phyloP scores from a whole-genome alignment of 163 green algal genomes.

The Scenedesmus sp. region DNA sequence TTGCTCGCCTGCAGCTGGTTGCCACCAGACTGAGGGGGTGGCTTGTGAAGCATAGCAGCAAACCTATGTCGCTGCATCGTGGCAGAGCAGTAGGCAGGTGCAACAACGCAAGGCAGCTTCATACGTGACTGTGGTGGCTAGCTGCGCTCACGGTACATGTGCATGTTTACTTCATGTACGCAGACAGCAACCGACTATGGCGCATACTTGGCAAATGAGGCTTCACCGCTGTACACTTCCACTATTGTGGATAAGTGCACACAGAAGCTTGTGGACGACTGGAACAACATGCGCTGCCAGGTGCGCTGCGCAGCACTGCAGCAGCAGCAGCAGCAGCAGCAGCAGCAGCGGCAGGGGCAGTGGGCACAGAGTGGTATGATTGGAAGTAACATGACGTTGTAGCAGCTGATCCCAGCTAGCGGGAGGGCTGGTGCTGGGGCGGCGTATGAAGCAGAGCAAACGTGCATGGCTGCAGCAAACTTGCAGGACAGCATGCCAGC shows the following conservation, averaged over 20 bases:
- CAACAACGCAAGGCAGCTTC: not conserved
- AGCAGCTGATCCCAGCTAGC: not conserved
- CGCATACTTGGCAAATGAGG: conserved; percentile 89
- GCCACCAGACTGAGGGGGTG: not conserved
- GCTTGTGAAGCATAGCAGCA: not conserved
- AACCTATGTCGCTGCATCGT: not conserved
- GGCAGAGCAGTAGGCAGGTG: not conserved
- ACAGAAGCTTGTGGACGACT: conserved; percentile 97
- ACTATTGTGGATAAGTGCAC: conserved; percentile 97
- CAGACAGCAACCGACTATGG: conserved; percentile 94
- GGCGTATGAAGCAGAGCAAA: not conserved
- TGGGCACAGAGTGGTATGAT: not conserved
- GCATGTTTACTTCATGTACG: not conserved
- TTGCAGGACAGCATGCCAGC: not conserved
- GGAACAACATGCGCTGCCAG: conserved; percentile 88
- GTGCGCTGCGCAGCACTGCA: conserved; percentile 54
- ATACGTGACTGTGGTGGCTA: not conserved
- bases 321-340: not conserved
- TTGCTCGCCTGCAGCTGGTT: not conserved
- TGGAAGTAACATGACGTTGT: not conserved
- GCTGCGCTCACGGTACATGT: not conserved
- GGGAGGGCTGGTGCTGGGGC: not conserved
- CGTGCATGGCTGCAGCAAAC: not conserved
- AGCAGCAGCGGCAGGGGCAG: not conserved
- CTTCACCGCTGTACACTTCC: conserved; percentile 92